Conservation (phyloP, 768 basidiomycete genomes). For the Daedaleopsis sinensis region DNA sequence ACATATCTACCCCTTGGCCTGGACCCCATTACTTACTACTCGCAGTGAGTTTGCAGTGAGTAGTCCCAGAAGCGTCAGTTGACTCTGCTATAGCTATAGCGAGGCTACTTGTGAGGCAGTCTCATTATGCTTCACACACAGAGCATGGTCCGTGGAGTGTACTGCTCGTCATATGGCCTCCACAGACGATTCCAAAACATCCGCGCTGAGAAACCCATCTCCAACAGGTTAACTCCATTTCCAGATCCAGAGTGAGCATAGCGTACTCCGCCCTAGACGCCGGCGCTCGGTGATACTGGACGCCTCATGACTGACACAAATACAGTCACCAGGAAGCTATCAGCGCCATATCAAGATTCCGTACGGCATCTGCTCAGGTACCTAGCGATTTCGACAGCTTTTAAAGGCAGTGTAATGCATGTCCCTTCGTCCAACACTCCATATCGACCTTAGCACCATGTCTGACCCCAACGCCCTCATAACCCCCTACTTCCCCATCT, state of each 20-base stretch:
- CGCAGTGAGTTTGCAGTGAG: too few relatives aligned
- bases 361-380: neutral
- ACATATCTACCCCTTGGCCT: too few relatives aligned
- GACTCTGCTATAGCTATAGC: too few relatives aligned
- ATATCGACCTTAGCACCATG: neutral
- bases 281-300: neutral
- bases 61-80: too few relatives aligned
- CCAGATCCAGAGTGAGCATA: neutral
- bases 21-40: too few relatives aligned
- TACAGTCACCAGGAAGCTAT: neutral
- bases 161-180: too few relatives aligned
- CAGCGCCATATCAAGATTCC: neutral
- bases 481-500: slow-evolving; percentile 12
- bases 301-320: neutral
- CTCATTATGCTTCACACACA: too few relatives aligned
- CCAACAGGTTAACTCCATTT: neutral
- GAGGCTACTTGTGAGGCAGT: too few relatives aligned
- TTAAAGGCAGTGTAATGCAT: neutral
- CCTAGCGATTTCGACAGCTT: neutral
- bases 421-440: neutral
- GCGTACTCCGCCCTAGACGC: neutral
- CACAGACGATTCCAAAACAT: too few relatives aligned
- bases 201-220: neutral
- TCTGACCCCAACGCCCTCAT: neutral
- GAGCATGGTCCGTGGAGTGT: too few relatives aligned